phyloP scores from a whole-genome alignment of 1,139 yeast genomes.

The Wickerhamomyces sp. region DNA sequence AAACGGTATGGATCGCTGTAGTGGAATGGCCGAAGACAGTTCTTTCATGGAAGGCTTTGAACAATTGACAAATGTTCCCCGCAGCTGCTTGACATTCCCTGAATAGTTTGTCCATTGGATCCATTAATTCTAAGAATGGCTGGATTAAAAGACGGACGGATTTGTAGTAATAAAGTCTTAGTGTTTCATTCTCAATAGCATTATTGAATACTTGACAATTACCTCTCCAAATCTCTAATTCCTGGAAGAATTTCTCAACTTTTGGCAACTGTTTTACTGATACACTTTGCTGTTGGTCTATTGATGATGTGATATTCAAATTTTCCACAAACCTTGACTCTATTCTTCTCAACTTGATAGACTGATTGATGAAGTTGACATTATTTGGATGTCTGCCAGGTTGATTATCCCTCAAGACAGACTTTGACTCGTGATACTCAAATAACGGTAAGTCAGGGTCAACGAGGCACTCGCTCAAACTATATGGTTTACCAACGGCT shows the following conservation, averaged over 20 bases:
- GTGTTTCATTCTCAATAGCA: slow-evolving; percentile 48
- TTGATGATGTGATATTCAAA: slow-evolving; percentile 30
- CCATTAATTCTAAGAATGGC: slow-evolving; percentile 52
- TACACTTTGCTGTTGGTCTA: slow-evolving; percentile 18
- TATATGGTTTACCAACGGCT: slow-evolving; percentile 51
- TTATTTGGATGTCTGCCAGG: slow-evolving; percentile 28
- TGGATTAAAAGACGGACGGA: slow-evolving; percentile 52
- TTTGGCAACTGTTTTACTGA: slow-evolving; percentile 34
- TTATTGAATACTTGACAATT: slow-evolving; percentile 38
- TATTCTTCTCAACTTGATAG: slow-evolving; percentile 46
- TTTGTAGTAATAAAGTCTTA: slow-evolving; percentile 50
- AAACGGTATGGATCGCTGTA: slow-evolving; percentile 56
- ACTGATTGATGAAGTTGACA: slow-evolving; percentile 47
- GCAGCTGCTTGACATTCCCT: slow-evolving; percentile 62
- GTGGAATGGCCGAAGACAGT: slow-evolving; percentile 56
- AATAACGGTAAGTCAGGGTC: slow-evolving; percentile 45
- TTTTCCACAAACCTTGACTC: slow-evolving; percentile 53
- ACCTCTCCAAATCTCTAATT: slow-evolving; percentile 47
- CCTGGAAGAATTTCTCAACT: slow-evolving; percentile 42
- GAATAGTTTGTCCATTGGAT: slow-evolving; percentile 52
- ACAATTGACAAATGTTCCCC: slow-evolving; percentile 56
- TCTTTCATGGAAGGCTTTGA: slow-evolving; percentile 53
- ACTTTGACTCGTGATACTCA: slow-evolving; percentile 29
- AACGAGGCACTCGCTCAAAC: slow-evolving; percentile 41
- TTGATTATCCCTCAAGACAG: slow-evolving; percentile 19